Evolutionary conservation across 495 filamentous ascomycete genomes (phyloP).

Genomic region (Choiromyces venosus): DNA sequence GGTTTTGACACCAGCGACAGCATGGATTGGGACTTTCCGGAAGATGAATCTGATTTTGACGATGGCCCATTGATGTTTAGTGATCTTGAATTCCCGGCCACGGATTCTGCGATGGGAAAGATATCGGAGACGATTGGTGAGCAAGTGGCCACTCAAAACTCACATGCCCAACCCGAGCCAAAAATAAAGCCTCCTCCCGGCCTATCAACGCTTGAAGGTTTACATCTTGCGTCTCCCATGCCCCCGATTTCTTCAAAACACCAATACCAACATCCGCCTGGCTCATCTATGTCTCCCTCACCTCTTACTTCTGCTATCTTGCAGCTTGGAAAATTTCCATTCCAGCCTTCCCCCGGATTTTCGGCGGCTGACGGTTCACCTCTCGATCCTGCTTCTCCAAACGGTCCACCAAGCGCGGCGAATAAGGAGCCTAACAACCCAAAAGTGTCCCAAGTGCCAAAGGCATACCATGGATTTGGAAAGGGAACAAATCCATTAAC

Average conservation of each 20-base stretch:
- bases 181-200: constrained; percentile 1
- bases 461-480: background rate
- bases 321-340: background rate
- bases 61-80: constrained; percentile 9
- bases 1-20: constrained; percentile 10
- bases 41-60: constrained; percentile 25
- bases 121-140: background rate
- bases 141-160: background rate
- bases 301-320: background rate
- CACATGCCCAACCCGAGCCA: background rate
- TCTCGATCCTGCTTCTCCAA: constrained; percentile 11
- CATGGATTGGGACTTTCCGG: constrained; percentile 21
- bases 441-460: background rate
- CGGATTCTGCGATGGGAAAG: background rate
- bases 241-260: background rate
- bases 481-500: background rate
- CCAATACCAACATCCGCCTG: background rate
- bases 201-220: constrained; percentile 7
- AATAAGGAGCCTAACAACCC: background rate
- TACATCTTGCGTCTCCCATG: background rate
- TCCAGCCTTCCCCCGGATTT: background rate
- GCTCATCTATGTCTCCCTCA: background rate
- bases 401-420: background rate
- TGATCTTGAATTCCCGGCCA: constrained; percentile 3
- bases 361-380: constrained; percentile 3